phyloP scores from a whole-genome alignment of 1,284 basidiomycete species.

The Omphalotus olearius region DNA sequence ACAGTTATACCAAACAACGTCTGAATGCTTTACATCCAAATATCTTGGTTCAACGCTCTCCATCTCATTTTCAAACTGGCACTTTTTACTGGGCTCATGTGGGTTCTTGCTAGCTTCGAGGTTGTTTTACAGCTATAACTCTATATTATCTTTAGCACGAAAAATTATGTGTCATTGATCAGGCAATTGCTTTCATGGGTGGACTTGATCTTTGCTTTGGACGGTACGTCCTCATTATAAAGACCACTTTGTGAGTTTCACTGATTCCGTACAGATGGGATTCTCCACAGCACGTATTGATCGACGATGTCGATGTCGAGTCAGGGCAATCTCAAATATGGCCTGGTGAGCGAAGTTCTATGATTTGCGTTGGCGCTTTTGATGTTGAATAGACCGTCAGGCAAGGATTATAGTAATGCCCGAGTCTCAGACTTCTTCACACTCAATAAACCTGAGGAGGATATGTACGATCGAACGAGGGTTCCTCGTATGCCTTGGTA shows the following conservation, averaged over 20 bases:
- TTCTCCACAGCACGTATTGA: constrained; percentile 88
- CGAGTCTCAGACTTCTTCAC: constrained; percentile 86
- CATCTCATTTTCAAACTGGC: constrained; percentile 95
- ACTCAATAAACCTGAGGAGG: constrained; percentile 88
- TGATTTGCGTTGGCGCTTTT: neutral
- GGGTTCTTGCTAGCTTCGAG: constrained; percentile 22
- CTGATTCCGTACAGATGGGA: constrained; percentile 74
- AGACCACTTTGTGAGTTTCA: neutral
- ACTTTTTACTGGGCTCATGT: constrained; percentile 99
- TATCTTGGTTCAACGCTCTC: constrained; percentile 95
- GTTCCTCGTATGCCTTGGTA: constrained; percentile 97
- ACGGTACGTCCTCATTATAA: constrained; percentile 35
- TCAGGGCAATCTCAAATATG: constrained; percentile 73
- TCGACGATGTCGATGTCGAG: constrained; percentile 74
- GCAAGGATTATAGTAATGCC: constrained; percentile 93
- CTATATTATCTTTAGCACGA: constrained; percentile 66
- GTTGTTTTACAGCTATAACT: neutral
- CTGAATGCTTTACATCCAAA: constrained; percentile 86
- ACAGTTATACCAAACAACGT: constrained; percentile 87
- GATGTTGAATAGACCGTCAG: constrained; percentile 29
- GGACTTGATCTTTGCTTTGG: constrained; percentile 94
- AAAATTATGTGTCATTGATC: constrained; percentile 97
- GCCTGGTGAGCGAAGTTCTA: constrained; percentile 51
- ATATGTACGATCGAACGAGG: constrained; percentile 89
- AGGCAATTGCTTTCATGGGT: constrained; percentile 97